phyloP scores from a whole-genome alignment of 306 rosid genomes.

The Vachellia collinsii region DNA sequence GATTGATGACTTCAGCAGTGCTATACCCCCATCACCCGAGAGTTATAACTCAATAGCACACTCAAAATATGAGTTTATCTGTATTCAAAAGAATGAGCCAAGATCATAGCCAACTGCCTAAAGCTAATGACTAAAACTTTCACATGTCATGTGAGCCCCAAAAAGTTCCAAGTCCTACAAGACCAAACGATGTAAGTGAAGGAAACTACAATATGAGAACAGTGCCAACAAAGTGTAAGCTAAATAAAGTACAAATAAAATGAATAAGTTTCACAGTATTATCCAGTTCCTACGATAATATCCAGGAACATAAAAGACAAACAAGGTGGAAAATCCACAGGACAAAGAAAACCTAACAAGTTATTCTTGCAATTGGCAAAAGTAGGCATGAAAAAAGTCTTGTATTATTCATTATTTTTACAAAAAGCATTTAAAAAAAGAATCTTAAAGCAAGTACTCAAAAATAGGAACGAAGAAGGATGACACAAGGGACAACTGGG shows the following conservation, averaged over 20 bases:
- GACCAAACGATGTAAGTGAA: slow-evolving; percentile 3
- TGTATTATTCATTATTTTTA: background rate
- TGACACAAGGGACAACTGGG: background rate
- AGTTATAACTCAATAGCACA: slow-evolving; percentile 8
- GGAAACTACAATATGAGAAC: slow-evolving; percentile 17
- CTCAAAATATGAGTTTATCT: slow-evolving; percentile 1
- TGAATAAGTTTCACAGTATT: too few species aligned
- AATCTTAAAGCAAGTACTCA: slow-evolving; percentile 8
- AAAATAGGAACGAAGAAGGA: background rate
- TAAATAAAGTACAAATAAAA: too few species aligned
- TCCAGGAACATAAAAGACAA: too few species aligned
- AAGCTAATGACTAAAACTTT: slow-evolving; percentile 3
- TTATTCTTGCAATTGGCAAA: background rate
- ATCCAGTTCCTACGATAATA: too few species aligned
- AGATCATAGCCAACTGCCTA: slow-evolving; percentile 7
- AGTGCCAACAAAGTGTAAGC: background rate
- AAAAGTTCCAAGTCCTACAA: slow-evolving; percentile 18
- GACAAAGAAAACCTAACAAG: background rate
- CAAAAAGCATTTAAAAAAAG: background rate
- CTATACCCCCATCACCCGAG: slow-evolving; percentile 18
- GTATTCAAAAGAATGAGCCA: background rate
- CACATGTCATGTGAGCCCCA: slow-evolving; percentile 9
- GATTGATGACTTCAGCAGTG: background rate
- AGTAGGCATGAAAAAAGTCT: background rate
- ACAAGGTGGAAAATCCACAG: too few species aligned